A percentile compares a stretch with the other conserved stretches of the same genome.
These are phyloP conservation scores for Ganoderma lingzhi DNA, from an alignment of 1,284 basidiomycete species.

Conservation along the genomic window DNA sequence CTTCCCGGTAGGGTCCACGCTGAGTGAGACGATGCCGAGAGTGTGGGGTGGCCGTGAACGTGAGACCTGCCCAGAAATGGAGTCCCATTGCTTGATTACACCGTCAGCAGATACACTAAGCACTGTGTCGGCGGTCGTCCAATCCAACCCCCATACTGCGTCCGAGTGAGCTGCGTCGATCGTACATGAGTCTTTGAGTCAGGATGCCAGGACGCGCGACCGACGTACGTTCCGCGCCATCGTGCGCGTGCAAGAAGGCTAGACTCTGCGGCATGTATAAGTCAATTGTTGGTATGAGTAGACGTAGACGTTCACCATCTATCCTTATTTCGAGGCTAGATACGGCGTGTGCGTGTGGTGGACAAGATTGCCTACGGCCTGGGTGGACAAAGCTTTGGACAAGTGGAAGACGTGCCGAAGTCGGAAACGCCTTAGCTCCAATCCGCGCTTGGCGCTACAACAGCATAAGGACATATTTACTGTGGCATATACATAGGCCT, in stretches of 20 bases:
- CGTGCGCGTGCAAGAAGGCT: conserved; percentile 73
- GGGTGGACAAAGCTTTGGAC: background rate
- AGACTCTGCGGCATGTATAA: conserved; percentile 60
- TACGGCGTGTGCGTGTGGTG: background rate
- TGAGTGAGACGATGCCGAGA: conserved; percentile 78
- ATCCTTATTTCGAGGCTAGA: background rate
- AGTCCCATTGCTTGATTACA: conserved; percentile 73
- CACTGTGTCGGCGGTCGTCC: conserved; percentile 71
- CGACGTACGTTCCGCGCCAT: conserved; percentile 75
- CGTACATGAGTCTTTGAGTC: conserved; percentile 16
- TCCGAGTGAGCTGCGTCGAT: conserved; percentile 74
- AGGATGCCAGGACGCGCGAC: conserved; percentile 21
- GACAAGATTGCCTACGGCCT: background rate
- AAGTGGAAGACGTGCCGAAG: background rate
- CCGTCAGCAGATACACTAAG: conserved; percentile 82
- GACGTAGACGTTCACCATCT: background rate
- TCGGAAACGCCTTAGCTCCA: background rate
- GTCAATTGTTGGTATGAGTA: conserved; percentile 1
- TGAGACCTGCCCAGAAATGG: conserved; percentile 69
- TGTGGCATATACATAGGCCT: too few relatives aligned
- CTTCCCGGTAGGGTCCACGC: conserved; percentile 68
- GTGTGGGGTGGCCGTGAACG: conserved; percentile 73
- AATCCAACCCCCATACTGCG: conserved; percentile 82
- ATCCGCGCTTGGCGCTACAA: background rate
- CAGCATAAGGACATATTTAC: too few relatives aligned